Evolutionary conservation across 2,329 filamentous ascomycete genomes (phyloP).

Genomic region (Helminthosporium solani): DNA sequence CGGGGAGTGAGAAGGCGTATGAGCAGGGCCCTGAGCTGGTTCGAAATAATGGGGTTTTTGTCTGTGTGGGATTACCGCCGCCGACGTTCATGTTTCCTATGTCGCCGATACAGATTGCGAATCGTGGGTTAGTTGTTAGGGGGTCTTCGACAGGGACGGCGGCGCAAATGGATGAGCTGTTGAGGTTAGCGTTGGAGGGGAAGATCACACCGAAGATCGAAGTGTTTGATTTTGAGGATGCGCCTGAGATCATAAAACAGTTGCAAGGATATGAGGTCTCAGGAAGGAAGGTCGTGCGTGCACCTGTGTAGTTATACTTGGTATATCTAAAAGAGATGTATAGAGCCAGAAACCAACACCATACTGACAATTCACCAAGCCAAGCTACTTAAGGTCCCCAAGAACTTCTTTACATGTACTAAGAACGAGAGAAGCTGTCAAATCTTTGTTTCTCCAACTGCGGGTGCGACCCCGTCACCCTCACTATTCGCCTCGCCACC

Average conservation of each 20-base stretch:
- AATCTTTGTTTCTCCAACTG: conserved; percentile 7
- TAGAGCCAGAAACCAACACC: too few species aligned
- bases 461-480: conserved; percentile 14
- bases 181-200: conserved; percentile 46
- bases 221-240: conserved; percentile 39
- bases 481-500: conserved; percentile 15
- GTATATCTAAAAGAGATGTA: neutral
- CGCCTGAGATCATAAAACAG: conserved; percentile 38
- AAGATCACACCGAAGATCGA: conserved; percentile 44
- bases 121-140: conserved; percentile 48
- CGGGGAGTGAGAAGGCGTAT: conserved; percentile 49
- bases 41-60: conserved; percentile 49
- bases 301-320: conserved; percentile 16
- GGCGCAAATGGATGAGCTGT: conserved; percentile 49
- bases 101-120: conserved; percentile 50
- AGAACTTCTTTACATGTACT: too few species aligned
- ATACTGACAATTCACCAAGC: too few species aligned
- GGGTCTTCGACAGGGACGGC: conserved; percentile 50
- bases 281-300: conserved; percentile 38
- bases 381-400: too few species aligned
- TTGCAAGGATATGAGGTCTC: conserved; percentile 38
- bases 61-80: conserved; percentile 51
- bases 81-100: conserved; percentile 47
- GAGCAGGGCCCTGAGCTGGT: conserved; percentile 47
- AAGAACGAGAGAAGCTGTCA: conserved; percentile 3